Evolutionary conservation across 192 early-diverging fungal genomes (phyloP), one percentile per base, ranked within the genome.

Genomic region (Spinellus fusiger): DNA sequence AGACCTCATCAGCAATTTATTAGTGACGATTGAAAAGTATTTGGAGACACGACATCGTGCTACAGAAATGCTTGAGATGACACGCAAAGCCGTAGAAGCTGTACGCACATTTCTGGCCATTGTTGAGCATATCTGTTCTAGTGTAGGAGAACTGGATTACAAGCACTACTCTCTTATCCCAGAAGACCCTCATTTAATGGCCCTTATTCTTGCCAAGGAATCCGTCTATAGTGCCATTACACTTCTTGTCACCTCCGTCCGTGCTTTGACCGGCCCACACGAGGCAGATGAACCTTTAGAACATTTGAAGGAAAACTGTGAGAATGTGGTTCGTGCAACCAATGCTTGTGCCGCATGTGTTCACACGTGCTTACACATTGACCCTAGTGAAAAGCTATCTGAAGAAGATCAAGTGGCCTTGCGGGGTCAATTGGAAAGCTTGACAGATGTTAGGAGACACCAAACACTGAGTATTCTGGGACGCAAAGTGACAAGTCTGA

Each of bases 221-320:
- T 63, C 62, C n/a, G 57, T 74, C 0, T 69, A 74, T 52, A 74
- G 59, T 23, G 57, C 66, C 3, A 68, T 66, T 5, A 73, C 71
- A 1, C 67, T 68, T 52, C 47, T 73, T 3, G 71, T 73, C 13
- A 68, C 71, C 0, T 65, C 71, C 15, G 66, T 68, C 4, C 54
- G 71, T 18, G 64, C 66, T 12, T 29, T 66, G 0, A 63, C 71
- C 1, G 63, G 56, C 8, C 52, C 64, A 12, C 28, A 40, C 35
- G 44, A 35, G 1, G 37, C 32, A 1, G 27, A 40, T 34, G 49
- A 59, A 34, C 16, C 46, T 34, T 25, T 38, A 26, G 37, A 59
- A 32, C 57, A 64, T 15, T 48, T 71, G 3, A 35, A 50, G 33
- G 27, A 28, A 9, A 65, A 62, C 20, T 64, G 58, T 35, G 33